Evolutionary conservation across 139 green algal species (phyloP), one percentile per base, ranked within the genome.

Genomic region (Deuterostichococcus epilithicus): DNA sequence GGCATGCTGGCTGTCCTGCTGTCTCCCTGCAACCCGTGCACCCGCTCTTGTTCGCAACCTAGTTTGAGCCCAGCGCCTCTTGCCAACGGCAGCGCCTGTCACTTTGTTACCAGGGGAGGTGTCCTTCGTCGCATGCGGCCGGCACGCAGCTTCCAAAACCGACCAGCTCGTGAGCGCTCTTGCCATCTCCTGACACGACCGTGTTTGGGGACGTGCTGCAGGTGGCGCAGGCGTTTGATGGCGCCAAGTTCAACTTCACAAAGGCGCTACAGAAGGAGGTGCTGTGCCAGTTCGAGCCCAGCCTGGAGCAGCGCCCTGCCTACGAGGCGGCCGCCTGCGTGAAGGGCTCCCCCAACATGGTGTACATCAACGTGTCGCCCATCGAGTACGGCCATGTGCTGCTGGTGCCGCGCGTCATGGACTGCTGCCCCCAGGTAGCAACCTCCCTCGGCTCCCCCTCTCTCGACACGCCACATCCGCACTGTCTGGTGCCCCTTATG

Each of bases 331-430:
- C 37, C 25, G 25, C 75, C 28, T 37, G 10, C 28, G 63, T 37
- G 63, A 26, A 32, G n/a, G 34, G 67, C 78, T 91, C 76, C 44
- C 93, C 96, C 5, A 91, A 91, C 80, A 80, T 98, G 68, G 89
- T 99, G 37, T 78, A 97, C 78, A 98, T 99, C 83, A 99, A 99
- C 83, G 93, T 98, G 23, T 91, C 86, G 28, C 96, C 96, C 58
- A 99, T 99, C 68, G 96, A 99, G 86, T 98, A 99, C 78, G 95
- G 94, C 20, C 96, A 99, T 81, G 91, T 99, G 66, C 90, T 99
- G 80, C 91, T 99, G 33, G 91, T 98, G 47, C 96, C 96, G 0
- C 79, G 90, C 18, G 92, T 96, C 23, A 75, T 95, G 47, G 86
- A 95, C 76, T 73, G 75, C 66, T 76, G 96, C 15, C 85, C 71